A percentile compares a stretch with the other conserved stretches of the same genome.
Conservation (phyloP, 2,329 filamentous ascomycete genomes). For the Leptographium procerum region DNA sequence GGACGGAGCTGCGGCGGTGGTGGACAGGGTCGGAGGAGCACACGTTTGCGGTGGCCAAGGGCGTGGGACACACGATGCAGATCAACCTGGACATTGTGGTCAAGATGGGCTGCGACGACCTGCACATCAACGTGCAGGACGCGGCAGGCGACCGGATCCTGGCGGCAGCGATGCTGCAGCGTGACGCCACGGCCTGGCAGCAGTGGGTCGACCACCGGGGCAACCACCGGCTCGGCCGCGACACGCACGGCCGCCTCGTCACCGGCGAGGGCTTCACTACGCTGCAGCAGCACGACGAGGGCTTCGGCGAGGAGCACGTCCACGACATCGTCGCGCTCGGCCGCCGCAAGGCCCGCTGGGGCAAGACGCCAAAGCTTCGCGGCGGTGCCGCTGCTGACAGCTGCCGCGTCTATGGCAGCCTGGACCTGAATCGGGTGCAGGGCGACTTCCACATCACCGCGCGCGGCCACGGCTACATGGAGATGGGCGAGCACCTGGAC, state of each 20-base stretch:
- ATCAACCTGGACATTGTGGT: slow-evolving; percentile 94
- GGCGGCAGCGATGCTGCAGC: slow-evolving; percentile 60
- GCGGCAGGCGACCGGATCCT: slow-evolving; percentile 85
- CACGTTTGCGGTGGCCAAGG: slow-evolving; percentile 88
- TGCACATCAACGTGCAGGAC: slow-evolving; percentile 97
- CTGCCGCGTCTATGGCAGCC: slow-evolving; percentile 78
- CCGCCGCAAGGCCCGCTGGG: slow-evolving; percentile 51
- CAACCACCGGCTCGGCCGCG: slow-evolving; percentile 47
- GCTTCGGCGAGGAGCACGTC: slow-evolving; percentile 70
- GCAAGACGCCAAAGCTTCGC: slow-evolving; percentile 62
- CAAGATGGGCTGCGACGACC: slow-evolving; percentile 71
- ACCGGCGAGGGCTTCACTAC: slow-evolving; percentile 48
- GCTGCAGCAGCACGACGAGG: slow-evolving; percentile 42
- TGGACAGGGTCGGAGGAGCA: slow-evolving; percentile 76
- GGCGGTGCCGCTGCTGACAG: slow-evolving; percentile 42
- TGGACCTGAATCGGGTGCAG: slow-evolving; percentile 93
- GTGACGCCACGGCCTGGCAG: slow-evolving; percentile 68
- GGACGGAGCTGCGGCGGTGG: slow-evolving; percentile 72
- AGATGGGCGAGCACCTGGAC: slow-evolving; percentile 67
- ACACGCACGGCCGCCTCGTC: slow-evolving; percentile 40
- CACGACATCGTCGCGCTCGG: slow-evolving; percentile 76
- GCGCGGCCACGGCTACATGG: slow-evolving; percentile 85
- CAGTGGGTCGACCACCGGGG: slow-evolving; percentile 69
- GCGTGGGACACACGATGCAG: slow-evolving; percentile 75
- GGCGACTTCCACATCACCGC: slow-evolving; percentile 98